Conservation (phyloP, 441 rosid species). For the Theobroma grandiflorum region DNA sequence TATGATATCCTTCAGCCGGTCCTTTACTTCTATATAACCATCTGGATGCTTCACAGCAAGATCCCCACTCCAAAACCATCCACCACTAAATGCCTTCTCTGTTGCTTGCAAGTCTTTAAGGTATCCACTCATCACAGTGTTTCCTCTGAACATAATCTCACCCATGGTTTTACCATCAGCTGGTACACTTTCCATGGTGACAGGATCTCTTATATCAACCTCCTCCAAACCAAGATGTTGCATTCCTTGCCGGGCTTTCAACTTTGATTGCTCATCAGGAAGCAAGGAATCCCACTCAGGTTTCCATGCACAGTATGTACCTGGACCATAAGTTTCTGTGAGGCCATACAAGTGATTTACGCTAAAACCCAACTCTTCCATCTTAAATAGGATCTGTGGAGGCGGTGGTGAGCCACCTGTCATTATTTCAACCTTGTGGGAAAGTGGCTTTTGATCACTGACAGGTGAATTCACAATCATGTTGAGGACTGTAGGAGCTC, state of each 20-base stretch:
- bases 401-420: conserved; percentile 34
- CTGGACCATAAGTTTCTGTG: conserved; percentile 32
- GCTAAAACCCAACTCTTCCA: conserved; percentile 29
- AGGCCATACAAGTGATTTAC: conserved; percentile 29
- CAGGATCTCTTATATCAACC: conserved; percentile 22
- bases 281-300: conserved; percentile 27
- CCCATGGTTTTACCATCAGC: conserved; percentile 30
- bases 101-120: conserved; percentile 16
- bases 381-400: conserved; percentile 18
- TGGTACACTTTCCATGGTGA: conserved; percentile 26
- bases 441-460: conserved; percentile 17
- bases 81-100: conserved; percentile 20
- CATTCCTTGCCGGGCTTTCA: conserved; percentile 26
- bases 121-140: conserved; percentile 34
- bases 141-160: conserved; percentile 31
- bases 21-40: conserved; percentile 30
- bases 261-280: conserved; percentile 8
- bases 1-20: conserved; percentile 27
- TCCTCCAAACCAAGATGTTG: conserved; percentile 27
- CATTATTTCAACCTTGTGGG: conserved; percentile 18
- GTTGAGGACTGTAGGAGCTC: conserved; percentile 30
- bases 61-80: conserved; percentile 30
- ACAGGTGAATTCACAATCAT: conserved; percentile 28
- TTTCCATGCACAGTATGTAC: conserved; percentile 24
- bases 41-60: conserved; percentile 26